Percentiles rank a stretch among this genome's conserved stretches.
phyloP scores from a whole-genome alignment of 2,329 filamentous ascomycete species.

The Colletotrichum karsti region DNA sequence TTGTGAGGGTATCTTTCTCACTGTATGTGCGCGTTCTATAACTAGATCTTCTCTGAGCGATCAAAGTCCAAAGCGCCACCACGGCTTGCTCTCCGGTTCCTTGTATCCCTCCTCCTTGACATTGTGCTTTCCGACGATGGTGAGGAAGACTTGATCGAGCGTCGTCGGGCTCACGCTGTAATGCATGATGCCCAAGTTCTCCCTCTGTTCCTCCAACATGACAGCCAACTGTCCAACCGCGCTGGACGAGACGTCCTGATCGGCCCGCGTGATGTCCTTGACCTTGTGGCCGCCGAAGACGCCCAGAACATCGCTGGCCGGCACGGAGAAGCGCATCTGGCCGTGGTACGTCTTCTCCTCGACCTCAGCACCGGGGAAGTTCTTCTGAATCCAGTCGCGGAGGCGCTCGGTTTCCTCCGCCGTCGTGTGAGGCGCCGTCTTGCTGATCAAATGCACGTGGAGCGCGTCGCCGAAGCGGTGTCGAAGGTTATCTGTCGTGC shows the following conservation, averaged over 20 bases:
- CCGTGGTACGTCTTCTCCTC: conserved; percentile 84
- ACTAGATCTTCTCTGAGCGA: background rate
- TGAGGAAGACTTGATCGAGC: conserved; percentile 89
- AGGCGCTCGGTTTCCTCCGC: conserved; percentile 74
- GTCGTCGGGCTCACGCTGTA: conserved; percentile 90
- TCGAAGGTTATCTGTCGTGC: conserved; percentile 77
- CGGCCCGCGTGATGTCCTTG: conserved; percentile 34
- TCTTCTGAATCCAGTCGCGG: conserved; percentile 69
- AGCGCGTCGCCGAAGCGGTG: conserved; percentile 80
- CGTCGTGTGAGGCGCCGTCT: conserved; percentile 76
- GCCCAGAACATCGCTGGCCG: conserved; percentile 51
- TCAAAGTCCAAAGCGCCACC: conserved; percentile 21
- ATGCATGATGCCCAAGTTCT: conserved; percentile 77
- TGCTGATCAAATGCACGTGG: conserved; percentile 83
- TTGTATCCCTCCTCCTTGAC: conserved; percentile 76
- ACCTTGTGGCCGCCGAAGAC: conserved; percentile 29
- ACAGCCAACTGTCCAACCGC: conserved; percentile 77
- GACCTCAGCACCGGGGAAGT: conserved; percentile 71
- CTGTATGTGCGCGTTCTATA: background rate
- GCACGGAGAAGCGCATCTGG: conserved; percentile 85
- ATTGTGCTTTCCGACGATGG: conserved; percentile 83
- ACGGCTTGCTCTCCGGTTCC: conserved; percentile 36
- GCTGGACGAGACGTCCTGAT: conserved; percentile 45
- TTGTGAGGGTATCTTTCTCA: background rate
- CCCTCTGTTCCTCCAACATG: conserved; percentile 75